Percentiles rank a stretch among this genome's conserved stretches.
phyloP scores from a whole-genome alignment of 805 yeast genomes.

The Starmerella lactis-condensi region DNA sequence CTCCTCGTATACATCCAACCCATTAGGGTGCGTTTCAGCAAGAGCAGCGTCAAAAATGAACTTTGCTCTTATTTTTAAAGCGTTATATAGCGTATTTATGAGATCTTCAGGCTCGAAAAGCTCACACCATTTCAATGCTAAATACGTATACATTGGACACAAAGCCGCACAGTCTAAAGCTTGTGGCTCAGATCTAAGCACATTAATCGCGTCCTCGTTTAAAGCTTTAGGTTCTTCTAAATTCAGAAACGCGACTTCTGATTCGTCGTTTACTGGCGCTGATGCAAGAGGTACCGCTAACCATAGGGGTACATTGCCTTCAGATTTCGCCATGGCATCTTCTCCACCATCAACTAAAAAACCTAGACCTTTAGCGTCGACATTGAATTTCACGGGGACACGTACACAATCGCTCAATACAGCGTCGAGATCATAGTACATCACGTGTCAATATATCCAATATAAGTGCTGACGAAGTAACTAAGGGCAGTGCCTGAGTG shows the following conservation, averaged over 20 bases:
- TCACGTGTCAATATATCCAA: too few species aligned
- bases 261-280: slow-evolving; percentile 22
- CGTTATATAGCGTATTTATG: slow-evolving; percentile 29
- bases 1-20: slow-evolving; percentile 26
- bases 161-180: slow-evolving; percentile 50
- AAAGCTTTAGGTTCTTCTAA: slow-evolving; percentile 57
- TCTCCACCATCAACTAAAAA: slow-evolving; percentile 39
- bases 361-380: slow-evolving; percentile 72
- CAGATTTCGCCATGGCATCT: background rate
- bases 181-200: slow-evolving; percentile 55
- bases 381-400: slow-evolving; percentile 62
- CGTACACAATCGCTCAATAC: slow-evolving; percentile 29
- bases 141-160: slow-evolving; percentile 45
- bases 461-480: too few species aligned
- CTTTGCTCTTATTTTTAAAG: slow-evolving; percentile 47
- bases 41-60: slow-evolving; percentile 55
- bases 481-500: too few species aligned
- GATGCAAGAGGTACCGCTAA: slow-evolving; percentile 61
- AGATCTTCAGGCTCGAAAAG: slow-evolving; percentile 51
- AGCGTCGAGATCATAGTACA: slow-evolving; percentile 22
- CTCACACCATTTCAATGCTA: slow-evolving; percentile 61
- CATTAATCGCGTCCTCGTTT: slow-evolving; percentile 48
- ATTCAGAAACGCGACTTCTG: slow-evolving; percentile 36
- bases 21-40: slow-evolving; percentile 29
- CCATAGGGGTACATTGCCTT: slow-evolving; percentile 66